Evolutionary conservation across 345 rosid genomes (phyloP).

Genomic region (Psidium guajava): DNA sequence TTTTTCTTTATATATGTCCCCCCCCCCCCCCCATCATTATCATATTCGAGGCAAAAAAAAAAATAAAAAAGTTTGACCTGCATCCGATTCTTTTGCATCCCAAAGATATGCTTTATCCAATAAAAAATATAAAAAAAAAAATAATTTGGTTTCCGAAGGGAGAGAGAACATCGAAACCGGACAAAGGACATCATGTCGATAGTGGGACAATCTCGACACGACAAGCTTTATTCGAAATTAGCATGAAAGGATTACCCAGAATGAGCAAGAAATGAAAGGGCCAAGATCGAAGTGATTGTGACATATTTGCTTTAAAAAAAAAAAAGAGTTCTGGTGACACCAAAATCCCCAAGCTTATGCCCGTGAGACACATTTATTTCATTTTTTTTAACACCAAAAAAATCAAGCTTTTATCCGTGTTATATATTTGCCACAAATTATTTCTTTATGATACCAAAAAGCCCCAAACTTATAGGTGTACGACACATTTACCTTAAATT

Average conservation of each 20-base stretch:
- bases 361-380: too few relatives aligned
- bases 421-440: too few relatives aligned
- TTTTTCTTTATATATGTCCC: not conserved
- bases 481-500: too few relatives aligned
- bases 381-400: too few relatives aligned
- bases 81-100: not conserved
- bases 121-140: not conserved
- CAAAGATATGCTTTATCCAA: not conserved
- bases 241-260: not conserved
- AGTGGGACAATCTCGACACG: not conserved
- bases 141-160: not conserved
- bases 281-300: not conserved
- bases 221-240: not conserved
- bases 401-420: too few relatives aligned
- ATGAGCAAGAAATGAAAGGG: not conserved
- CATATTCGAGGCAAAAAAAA: not conserved
- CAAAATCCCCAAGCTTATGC: too few relatives aligned
- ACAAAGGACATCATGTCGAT: not conserved
- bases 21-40: not conserved
- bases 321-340: too few relatives aligned
- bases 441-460: too few relatives aligned
- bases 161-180: not conserved
- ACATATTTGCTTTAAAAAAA: too few relatives aligned
- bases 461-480: too few relatives aligned
- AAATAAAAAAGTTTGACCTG: not conserved